Percentiles rank a stretch among this genome's conserved stretches.
These are phyloP conservation scores for Cordyceps cicadae DNA, from an alignment of 2,329 filamentous ascomycete species.

Conservation along the genomic window DNA sequence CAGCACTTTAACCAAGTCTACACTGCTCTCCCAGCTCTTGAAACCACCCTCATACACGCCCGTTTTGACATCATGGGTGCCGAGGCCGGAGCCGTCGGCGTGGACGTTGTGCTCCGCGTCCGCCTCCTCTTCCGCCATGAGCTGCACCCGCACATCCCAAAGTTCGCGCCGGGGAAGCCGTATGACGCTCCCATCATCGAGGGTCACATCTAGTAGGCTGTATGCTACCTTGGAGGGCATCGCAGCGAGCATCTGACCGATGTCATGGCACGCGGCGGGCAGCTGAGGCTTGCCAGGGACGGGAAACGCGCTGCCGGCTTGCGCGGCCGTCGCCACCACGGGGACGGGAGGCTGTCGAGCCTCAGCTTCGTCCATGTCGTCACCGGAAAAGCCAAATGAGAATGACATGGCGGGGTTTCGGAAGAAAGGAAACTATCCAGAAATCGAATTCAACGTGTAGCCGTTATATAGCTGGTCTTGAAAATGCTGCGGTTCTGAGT, in stretches of 20 bases:
- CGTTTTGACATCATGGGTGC: slow-evolving; percentile 66
- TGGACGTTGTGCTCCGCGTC: slow-evolving; percentile 27
- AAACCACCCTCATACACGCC: slow-evolving; percentile 82
- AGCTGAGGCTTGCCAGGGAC: slow-evolving; percentile 54
- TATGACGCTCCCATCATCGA: slow-evolving; percentile 45
- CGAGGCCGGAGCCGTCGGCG: slow-evolving; percentile 42
- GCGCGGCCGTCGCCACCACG: slow-evolving; percentile 5
- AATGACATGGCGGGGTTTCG: slow-evolving; percentile 37
- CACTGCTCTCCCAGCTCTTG: slow-evolving; percentile 83
- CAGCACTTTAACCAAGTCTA: slow-evolving; percentile 68
- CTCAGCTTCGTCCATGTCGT: slow-evolving; percentile 50
- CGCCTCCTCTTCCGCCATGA: slow-evolving; percentile 62
- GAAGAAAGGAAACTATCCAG: neutral
- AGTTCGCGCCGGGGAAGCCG: slow-evolving; percentile 65
- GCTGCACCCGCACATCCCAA: slow-evolving; percentile 72
- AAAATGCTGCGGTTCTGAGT: neutral
- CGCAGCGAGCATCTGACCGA: slow-evolving; percentile 42
- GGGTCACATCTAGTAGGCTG: slow-evolving; percentile 49
- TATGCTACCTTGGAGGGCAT: slow-evolving; percentile 71
- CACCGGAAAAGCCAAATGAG: slow-evolving; percentile 54
- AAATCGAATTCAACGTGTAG: neutral
- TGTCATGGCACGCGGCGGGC: slow-evolving; percentile 41
- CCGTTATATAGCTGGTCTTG: too few species aligned
- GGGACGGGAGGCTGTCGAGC: slow-evolving; percentile 12
- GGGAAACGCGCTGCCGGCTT: slow-evolving; percentile 49